Base-by-base conservation (phyloP, 495 filamentous ascomycete genomes). In the Aspergillus steynii region DNA sequence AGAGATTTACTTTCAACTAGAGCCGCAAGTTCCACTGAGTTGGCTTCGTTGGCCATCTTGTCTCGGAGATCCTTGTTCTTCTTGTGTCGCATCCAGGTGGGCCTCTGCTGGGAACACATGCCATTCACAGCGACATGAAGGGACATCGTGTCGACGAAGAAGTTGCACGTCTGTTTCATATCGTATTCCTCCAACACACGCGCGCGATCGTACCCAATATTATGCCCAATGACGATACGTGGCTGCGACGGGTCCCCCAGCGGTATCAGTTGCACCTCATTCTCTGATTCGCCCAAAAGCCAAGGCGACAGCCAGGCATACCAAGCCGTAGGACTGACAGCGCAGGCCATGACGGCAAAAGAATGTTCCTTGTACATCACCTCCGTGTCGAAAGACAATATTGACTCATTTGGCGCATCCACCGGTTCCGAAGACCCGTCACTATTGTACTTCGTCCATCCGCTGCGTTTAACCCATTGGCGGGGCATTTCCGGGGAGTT, bases 231-330 rank as follows among this genome's bases (percentile, higher is more conserved):
- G 31, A 99, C 83, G 29, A 98, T 85, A 27, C 92, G 83, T 6
- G 86, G 79, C 62, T 83, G 75, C 5, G 73, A 79, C 15, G 88
- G 81, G 66, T 96, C 85, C 4, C 95, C 95, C 31, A 99, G 71
- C 0, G 95, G 93, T 50, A 99, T 85, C 37, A 99, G 75, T 54
- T 99, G 95, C 45, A 83, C 77, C 64, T 90, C 80, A 28, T 83
- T 84, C n/a, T 90, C 80, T 5, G 88, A 86, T 75, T 97, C 91
- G 20, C 86, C 91, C 7, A 99, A 73, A 27, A 99, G 77, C 95
- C 95, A 99, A 0, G 95, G 95, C 26, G 93, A 97, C 55, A 99
- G 73, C 95, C 95, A 99, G 2, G 90, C 90, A 77, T 98, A 99
- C 95, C 95, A 99, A 27, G 90, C 86, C 14, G 86, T 91, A 10